Percentiles rank a stretch among this genome's conserved stretches.
Conservation (phyloP, 1,284 basidiomycete species). For the Trichosporon sp. region DNA sequence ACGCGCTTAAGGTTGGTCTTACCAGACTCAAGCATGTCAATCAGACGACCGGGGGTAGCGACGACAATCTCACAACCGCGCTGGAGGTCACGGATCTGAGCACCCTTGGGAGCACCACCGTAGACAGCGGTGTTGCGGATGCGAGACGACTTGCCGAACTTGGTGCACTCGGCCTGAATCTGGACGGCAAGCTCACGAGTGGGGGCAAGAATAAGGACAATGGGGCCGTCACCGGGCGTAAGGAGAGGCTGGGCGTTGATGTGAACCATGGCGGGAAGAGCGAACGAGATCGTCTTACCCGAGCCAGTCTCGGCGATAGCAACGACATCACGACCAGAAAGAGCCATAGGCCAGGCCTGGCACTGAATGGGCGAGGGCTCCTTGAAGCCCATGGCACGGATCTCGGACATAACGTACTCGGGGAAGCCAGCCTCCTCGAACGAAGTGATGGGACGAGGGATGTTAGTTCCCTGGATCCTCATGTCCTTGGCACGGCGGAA, state of each 20-base stretch:
- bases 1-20: constrained; percentile 95
- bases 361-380: constrained; percentile 92
- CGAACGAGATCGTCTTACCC: constrained; percentile 97
- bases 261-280: constrained; percentile 97
- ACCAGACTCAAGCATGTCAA: constrained; percentile 93
- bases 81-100: constrained; percentile 94
- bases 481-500: constrained; percentile 85
- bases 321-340: constrained; percentile 88
- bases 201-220: constrained; percentile 92
- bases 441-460: constrained; percentile 83
- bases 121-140: constrained; percentile 98
- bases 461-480: constrained; percentile 79
- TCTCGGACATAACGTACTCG: constrained; percentile 89
- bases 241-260: constrained; percentile 98
- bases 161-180: constrained; percentile 97
- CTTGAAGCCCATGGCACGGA: constrained; percentile 87
- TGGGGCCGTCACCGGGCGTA: constrained; percentile 90
- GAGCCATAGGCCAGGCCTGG: constrained; percentile 97
- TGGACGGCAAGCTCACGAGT: constrained; percentile 98
- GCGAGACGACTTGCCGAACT: constrained; percentile 93
- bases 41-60: constrained; percentile 89
- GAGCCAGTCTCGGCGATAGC: constrained; percentile 96
- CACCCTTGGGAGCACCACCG: constrained; percentile 96
- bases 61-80: constrained; percentile 96
- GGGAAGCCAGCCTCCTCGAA: constrained; percentile 97